These are phyloP conservation scores for Agroathelia rolfsii DNA, from an alignment of 1,284 basidiomycete genomes.

Conservation along the genomic window DNA sequence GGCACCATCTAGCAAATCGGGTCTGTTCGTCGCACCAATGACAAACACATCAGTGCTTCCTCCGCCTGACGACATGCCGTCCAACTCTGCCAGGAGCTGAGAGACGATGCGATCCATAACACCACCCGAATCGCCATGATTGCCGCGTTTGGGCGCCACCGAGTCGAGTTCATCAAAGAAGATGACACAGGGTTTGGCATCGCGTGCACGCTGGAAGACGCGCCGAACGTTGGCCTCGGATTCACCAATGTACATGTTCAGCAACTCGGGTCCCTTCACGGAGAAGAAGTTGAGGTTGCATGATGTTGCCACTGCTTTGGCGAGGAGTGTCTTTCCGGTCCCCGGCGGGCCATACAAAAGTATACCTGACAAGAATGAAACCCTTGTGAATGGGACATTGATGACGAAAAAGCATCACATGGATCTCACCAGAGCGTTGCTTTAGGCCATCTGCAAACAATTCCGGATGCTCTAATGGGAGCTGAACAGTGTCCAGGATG, in stretches of 20 bases:
- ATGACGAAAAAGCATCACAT: not conserved
- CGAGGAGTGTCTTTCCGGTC: conserved; percentile 91
- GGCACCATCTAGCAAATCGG: conserved; percentile 91
- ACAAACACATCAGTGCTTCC: conserved; percentile 77
- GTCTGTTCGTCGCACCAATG: conserved; percentile 95
- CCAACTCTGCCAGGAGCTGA: conserved; percentile 90
- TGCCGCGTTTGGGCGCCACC: conserved; percentile 91
- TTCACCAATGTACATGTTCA: conserved; percentile 98
- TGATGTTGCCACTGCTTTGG: conserved; percentile 90
- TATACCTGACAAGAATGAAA: conserved; percentile 43
- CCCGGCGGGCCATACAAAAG: conserved; percentile 90
- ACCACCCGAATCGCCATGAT: conserved; percentile 90
- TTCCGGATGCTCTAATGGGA: conserved; percentile 91
- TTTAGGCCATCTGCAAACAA: conserved; percentile 90
- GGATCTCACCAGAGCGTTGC: conserved; percentile 76
- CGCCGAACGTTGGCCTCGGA: conserved; percentile 93
- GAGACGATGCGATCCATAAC: conserved; percentile 98
- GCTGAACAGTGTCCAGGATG: conserved; percentile 94
- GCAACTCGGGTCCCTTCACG: conserved; percentile 94
- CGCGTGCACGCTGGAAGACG: conserved; percentile 86
- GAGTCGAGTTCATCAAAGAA: conserved; percentile 99
- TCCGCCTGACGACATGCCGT: conserved; percentile 72
- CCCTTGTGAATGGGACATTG: not conserved
- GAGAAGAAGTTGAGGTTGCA: conserved; percentile 90
- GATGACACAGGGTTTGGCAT: conserved; percentile 87